Percentiles rank a stretch among this genome's conserved stretches.
Conservation (phyloP, 306 rosid species). For the Ziziphus jujuba region DNA sequence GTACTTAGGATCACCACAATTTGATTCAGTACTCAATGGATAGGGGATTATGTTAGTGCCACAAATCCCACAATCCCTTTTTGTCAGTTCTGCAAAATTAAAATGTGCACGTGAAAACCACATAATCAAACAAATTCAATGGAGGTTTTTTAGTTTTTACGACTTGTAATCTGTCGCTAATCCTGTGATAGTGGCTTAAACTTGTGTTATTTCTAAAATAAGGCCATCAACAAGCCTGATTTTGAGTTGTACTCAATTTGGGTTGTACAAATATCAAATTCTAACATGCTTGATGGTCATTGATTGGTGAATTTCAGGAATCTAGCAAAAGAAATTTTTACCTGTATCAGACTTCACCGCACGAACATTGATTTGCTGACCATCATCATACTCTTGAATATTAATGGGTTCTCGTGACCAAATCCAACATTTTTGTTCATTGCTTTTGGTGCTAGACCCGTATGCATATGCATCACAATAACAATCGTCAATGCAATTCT, state of each 20-base stretch:
- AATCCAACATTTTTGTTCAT: neutral
- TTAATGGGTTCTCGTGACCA: slow-evolving; percentile 10
- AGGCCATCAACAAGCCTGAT: too few species aligned
- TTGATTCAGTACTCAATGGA: slow-evolving; percentile 16
- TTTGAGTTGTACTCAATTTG: too few species aligned
- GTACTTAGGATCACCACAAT: slow-evolving; percentile 26
- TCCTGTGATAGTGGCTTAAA: neutral
- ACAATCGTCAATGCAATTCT: slow-evolving; percentile 2
- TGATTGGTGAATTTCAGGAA: too few species aligned
- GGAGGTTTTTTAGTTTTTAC: neutral
- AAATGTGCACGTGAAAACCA: neutral
- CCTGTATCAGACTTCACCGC: slow-evolving; percentile 1
- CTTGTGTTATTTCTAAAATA: too few species aligned
- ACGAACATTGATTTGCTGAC: neutral
- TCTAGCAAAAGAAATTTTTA: neutral
- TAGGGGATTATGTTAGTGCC: slow-evolving; percentile 28
- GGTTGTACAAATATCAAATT: too few species aligned
- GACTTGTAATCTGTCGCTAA: neutral
- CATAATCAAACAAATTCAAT: neutral
- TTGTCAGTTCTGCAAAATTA: neutral
- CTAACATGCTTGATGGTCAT: too few species aligned
- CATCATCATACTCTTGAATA: slow-evolving; percentile 7
- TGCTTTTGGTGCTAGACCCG: too few species aligned
- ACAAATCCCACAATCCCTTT: slow-evolving; percentile 12
- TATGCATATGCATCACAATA: slow-evolving; percentile 11